Evolutionary conservation across 257 asterid genomes (phyloP).

Genomic region (Fraxinus pennsylvanica): DNA sequence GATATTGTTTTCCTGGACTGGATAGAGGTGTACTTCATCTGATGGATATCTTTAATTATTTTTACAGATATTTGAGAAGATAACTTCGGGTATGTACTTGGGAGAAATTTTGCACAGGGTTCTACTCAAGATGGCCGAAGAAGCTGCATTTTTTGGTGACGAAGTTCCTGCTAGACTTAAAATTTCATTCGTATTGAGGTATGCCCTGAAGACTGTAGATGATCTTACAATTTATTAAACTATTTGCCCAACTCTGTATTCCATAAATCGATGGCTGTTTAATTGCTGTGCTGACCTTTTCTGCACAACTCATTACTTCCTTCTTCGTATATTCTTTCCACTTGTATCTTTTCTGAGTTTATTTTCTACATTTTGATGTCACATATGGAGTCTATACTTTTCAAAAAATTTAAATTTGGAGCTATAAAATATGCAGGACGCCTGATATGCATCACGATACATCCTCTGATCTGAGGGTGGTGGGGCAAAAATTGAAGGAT

Average conservation of each 20-base stretch:
- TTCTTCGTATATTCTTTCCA: not conserved
- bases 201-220: slow-evolving; percentile 4
- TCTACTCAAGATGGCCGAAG: slow-evolving; percentile 38
- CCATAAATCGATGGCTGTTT: not conserved
- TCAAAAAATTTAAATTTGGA: not conserved
- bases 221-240: not conserved
- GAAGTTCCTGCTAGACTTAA: slow-evolving; percentile 70
- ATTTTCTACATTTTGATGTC: not conserved
- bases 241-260: not conserved
- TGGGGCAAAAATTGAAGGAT: slow-evolving; percentile 59
- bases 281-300: not conserved
- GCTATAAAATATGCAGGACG: slow-evolving; percentile 53
- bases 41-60: not conserved
- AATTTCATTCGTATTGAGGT: slow-evolving; percentile 63
- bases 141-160: slow-evolving; percentile 72
- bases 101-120: slow-evolving; percentile 81
- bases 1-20: not conserved
- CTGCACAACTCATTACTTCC: no score
- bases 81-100: slow-evolving; percentile 87
- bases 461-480: slow-evolving; percentile 69
- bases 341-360: not conserved
- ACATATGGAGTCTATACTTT: not conserved
- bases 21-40: not conserved
- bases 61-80: slow-evolving; percentile 73
- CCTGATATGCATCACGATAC: slow-evolving; percentile 90